Percentiles rank a stretch among this genome's conserved stretches.
Conservation (phyloP, 2,329 filamentous ascomycete genomes). For the Lachnellula hyalina region DNA sequence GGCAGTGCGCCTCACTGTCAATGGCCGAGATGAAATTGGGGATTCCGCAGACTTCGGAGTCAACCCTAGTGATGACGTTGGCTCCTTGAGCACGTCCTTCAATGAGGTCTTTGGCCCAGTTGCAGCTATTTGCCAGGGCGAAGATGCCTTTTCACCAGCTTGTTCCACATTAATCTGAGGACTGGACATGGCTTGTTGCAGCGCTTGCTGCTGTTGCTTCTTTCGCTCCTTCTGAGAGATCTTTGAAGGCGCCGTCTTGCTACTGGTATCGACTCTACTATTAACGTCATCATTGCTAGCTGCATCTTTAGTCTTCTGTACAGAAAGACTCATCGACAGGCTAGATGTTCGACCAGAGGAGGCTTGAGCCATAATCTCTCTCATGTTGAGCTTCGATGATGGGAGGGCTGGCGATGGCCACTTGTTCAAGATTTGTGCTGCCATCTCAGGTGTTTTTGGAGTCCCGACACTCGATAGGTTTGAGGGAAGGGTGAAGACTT, state of each 20-base stretch:
- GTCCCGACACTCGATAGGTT: slow-evolving; percentile 2
- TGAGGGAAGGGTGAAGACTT: slow-evolving; percentile 1
- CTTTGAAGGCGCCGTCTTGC: slow-evolving; percentile 46
- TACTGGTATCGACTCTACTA: slow-evolving; percentile 19
- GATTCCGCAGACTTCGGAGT: slow-evolving; percentile 20
- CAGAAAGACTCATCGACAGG: slow-evolving; percentile 49
- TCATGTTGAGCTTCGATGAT: slow-evolving; percentile 45
- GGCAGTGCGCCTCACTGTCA: slow-evolving; percentile 43
- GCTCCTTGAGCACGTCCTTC: slow-evolving; percentile 42
- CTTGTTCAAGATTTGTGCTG: slow-evolving; percentile 16
- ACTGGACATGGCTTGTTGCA: slow-evolving; percentile 34
- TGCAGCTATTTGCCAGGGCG: slow-evolving; percentile 63
- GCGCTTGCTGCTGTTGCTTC: slow-evolving; percentile 61
- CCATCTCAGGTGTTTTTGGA: neutral
- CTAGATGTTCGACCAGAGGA: slow-evolving; percentile 43
- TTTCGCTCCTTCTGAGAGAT: slow-evolving; percentile 92
- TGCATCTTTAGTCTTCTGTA: slow-evolving; percentile 37
- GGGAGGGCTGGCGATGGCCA: slow-evolving; percentile 30
- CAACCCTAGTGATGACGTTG: slow-evolving; percentile 27
- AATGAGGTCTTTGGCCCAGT: slow-evolving; percentile 44
- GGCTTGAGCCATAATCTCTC: slow-evolving; percentile 79
- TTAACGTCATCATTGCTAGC: neutral
- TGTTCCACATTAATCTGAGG: slow-evolving; percentile 43
- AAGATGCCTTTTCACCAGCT: slow-evolving; percentile 34
- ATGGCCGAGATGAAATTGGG: slow-evolving; percentile 29